Base-by-base conservation (phyloP, 371 early-diverging fungal species). In the Chytridiales sp. region DNA sequence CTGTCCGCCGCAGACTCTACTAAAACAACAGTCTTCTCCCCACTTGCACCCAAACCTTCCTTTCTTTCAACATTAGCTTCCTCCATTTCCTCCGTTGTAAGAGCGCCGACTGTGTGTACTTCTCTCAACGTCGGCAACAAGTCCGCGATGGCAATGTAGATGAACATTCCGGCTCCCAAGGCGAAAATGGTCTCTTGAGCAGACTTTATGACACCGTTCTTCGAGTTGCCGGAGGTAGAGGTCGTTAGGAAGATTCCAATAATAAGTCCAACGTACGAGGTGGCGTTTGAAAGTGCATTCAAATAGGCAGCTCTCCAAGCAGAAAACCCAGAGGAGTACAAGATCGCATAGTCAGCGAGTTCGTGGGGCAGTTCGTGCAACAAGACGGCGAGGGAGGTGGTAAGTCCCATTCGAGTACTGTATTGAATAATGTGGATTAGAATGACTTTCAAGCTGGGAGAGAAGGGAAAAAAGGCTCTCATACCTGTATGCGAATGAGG, bases 291-390 rank as follows among this genome's bases (percentile, higher is more conserved):
- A 64, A 85, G 69, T 79, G 91, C 79, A 21, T 48, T 48, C 30
- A 48, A 32, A 19, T 29, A 92, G 92, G 42, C 81, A 77, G 49
- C 81, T 67, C 46, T 85, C 80, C 35, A 85, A 82, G 59, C 89
- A 86, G 54, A 91, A 79, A 47, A 48, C 24, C 48, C 48, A 29
- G 48, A 48, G 48, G 48, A 4, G 30, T 48, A 48, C 15, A 94
- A 77, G 59, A 92, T 91, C n/a, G 94, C 93, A 79, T 88, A 93
- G 67, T 94, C 94, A 42, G 92, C 89, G 3, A 94, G 86, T 74
- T 94, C 92, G 68, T 94, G 94, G 3, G 94, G 93, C 32, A 94
- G 88, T 72, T 94, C 94, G 67, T 94, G 94, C 26, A 93, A 87
- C 47, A 93, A 90, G n/a, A 93, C 91, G 0, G 94, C 94, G 0